phyloP scores from a whole-genome alignment of 495 filamentous ascomycete species.

The Podospora pseudopauciseta region DNA sequence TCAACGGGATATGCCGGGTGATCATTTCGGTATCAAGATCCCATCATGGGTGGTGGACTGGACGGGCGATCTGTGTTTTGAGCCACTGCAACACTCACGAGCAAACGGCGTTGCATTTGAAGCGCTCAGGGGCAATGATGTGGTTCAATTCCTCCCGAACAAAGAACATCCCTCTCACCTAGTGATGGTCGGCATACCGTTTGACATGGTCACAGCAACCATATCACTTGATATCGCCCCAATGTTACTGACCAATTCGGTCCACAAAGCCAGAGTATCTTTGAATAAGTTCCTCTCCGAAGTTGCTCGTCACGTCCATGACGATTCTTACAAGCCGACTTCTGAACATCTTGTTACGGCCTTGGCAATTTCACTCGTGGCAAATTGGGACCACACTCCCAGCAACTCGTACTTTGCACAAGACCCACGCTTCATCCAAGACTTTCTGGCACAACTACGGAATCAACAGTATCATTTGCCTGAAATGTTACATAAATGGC shows the following conservation, averaged over 20 bases:
- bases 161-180: background rate
- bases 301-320: background rate
- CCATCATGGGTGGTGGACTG: slow-evolving; percentile 19
- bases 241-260: background rate
- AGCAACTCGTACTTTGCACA: background rate
- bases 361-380: background rate
- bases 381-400: background rate
- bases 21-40: background rate
- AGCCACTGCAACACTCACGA: slow-evolving; percentile 8
- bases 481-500: slow-evolving; percentile 14
- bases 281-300: background rate
- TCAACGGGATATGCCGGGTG: background rate
- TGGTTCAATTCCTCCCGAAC: background rate
- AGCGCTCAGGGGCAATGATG: background rate
- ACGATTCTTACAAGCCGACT: background rate
- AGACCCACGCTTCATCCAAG: background rate
- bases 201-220: background rate
- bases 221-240: background rate
- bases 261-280: background rate
- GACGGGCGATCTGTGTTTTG: slow-evolving; percentile 3
- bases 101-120: background rate
- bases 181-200: background rate
- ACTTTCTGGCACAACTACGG: slow-evolving; percentile 1
- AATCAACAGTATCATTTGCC: slow-evolving; percentile 5
- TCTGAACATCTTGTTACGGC: background rate